A percentile compares a stretch with the other conserved stretches of the same genome.
Conservation (phyloP, 768 basidiomycete species). For the Russula emetica region DNA sequence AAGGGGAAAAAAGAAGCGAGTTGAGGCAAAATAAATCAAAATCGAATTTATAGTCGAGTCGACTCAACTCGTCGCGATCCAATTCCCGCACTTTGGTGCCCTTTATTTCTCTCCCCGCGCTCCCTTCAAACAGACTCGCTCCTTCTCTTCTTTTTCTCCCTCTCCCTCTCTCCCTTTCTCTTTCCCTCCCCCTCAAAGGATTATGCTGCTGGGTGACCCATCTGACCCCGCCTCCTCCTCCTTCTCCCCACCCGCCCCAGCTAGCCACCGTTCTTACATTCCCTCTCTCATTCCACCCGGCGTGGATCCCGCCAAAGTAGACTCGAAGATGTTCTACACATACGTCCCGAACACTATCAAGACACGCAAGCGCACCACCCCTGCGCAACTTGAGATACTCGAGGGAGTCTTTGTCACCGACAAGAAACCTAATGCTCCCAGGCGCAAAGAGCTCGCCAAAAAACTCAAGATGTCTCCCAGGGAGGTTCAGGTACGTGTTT, state of each 20-base stretch:
- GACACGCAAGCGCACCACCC: constrained; percentile 86
- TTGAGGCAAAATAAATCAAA: not conserved
- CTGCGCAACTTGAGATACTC: constrained; percentile 82
- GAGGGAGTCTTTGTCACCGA: constrained; percentile 83
- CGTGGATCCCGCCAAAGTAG: constrained; percentile 64
- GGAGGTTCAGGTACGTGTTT: constrained; percentile 79
- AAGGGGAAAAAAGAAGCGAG: not conserved
- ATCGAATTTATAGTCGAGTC: not conserved
- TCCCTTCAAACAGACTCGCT: not conserved
- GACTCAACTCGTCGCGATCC: not conserved
- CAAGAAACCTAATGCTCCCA: constrained; percentile 83
- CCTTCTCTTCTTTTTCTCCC: not conserved
- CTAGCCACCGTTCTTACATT: constrained; percentile 36
- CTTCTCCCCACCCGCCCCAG: constrained; percentile 13
- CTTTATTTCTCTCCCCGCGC: not conserved
- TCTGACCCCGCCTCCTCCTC: constrained; percentile 10
- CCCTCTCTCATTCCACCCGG: constrained; percentile 47
- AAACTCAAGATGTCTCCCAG: constrained; percentile 89
- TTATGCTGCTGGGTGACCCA: constrained; percentile 21
- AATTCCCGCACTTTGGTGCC: not conserved
- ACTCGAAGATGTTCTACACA: constrained; percentile 82
- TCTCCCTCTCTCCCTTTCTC: constrained; percentile 6
- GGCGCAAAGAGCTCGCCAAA: constrained; percentile 73
- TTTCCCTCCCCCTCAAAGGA: not conserved
- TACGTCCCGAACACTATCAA: constrained; percentile 92